Base-by-base conservation (phyloP, 2,329 filamentous ascomycete species). In the Colletotrichum eremochloae region DNA sequence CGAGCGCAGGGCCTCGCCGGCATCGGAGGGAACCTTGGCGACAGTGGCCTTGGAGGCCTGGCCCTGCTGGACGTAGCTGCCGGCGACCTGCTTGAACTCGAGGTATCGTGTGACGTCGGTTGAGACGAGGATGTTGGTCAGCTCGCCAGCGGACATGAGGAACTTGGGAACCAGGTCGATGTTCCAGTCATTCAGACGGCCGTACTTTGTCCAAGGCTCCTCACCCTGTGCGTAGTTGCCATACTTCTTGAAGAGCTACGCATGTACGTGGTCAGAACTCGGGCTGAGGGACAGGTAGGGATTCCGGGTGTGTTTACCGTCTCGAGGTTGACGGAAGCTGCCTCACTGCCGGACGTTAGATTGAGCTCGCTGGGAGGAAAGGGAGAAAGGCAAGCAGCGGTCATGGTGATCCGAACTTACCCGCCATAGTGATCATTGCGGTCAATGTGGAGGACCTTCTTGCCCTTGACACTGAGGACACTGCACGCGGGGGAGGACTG, bases 401-500 rank as follows among this genome's bases (percentile, higher is more conserved):
- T 58, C 44, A 52, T 40, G 50, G 33, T 67, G 48, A 67, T 72
- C 60, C 73, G 67, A 73, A 88, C 93, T 80, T 86, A 97, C 95
- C 94, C 96, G 89, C 96, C 96, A 81, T 98, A 98, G 87, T 98
- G 95, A 83, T 97, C 94, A 83, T 98, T 98, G 82, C 95, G 93
- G 86, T 98, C 96, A 83, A 99, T 97, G 87, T 99, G 96, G 76
- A 99, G 90, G 81, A 99, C 96, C 88, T 98, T 98, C 89, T 97
- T 96, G 84, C 96, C 96, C 89, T 98, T 98, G 80, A 98, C 96
- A 87, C 95, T 97, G 82, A 98, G 87, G 74, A 99, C 95, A 84
- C 95, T 95, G 79, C 73, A 76, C 63, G 74, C 56, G 61, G 53
- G 55, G 53, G 33, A 46, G 4, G n/a, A 57, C 57, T 64, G 69